phyloP scores from a whole-genome alignment of 768 basidiomycete species.

The Rhizopogon roseolus region DNA sequence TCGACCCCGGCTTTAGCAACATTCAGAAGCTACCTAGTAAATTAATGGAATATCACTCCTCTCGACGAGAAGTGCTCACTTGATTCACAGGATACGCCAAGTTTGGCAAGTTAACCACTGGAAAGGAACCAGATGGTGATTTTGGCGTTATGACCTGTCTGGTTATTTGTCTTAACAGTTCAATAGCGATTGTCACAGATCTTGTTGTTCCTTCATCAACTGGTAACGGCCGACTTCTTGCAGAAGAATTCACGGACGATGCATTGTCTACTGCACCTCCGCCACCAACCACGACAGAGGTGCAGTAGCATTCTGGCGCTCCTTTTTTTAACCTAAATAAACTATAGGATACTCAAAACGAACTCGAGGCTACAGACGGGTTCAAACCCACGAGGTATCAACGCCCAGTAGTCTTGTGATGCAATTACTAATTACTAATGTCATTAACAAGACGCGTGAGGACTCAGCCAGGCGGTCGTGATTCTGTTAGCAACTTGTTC shows the following conservation, averaged over 20 bases:
- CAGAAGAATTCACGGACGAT: conserved; percentile 46
- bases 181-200: conserved; percentile 10
- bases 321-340: neutral
- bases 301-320: neutral
- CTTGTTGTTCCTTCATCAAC: conserved; percentile 5
- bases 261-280: conserved; percentile 57
- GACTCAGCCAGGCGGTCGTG: conserved; percentile 24
- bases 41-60: conserved; percentile 5
- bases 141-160: conserved; percentile 10
- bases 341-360: neutral
- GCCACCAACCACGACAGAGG: conserved; percentile 10
- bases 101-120: conserved; percentile 49
- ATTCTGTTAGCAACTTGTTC: conserved; percentile 37
- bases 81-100: conserved; percentile 58
- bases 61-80: neutral
- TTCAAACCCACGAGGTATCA: conserved; percentile 48
- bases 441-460: conserved; percentile 25
- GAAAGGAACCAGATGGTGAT: conserved; percentile 23
- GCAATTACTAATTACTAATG: neutral
- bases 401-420: neutral
- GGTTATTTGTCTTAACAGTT: neutral
- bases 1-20: conserved; percentile 71
- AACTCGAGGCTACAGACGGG: neutral
- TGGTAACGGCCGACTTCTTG: conserved; percentile 4
- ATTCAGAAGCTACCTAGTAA: conserved; percentile 74